A percentile compares a stretch with the other conserved stretches of the same genome.
Evolutionary conservation across 371 early-diverging fungal genomes (phyloP).

Genomic region (Mucor indicus): DNA sequence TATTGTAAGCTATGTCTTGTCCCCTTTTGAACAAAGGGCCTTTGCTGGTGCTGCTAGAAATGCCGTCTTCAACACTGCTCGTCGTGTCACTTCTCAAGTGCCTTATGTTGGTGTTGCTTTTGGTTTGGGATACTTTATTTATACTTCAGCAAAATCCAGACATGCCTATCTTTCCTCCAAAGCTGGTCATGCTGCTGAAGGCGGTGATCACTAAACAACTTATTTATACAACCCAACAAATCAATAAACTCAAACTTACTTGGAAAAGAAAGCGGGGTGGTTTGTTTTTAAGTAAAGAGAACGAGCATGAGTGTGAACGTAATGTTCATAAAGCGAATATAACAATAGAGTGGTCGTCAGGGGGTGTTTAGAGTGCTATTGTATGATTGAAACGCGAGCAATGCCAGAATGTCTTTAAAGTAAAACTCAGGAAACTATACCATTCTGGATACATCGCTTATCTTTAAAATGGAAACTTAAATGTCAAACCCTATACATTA

Average conservation of each 20-base stretch:
- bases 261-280: too few species aligned
- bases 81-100: constrained; percentile 68
- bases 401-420: too few species aligned
- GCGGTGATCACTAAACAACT: constrained; percentile 30
- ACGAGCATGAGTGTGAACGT: too few species aligned
- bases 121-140: constrained; percentile 61
- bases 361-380: too few species aligned
- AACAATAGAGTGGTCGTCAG: too few species aligned
- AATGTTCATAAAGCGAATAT: too few species aligned
- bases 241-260: background rate
- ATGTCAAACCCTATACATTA: too few species aligned
- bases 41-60: constrained; percentile 73
- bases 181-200: constrained; percentile 64
- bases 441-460: too few species aligned
- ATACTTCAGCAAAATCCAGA: constrained; percentile 58
- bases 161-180: constrained; percentile 70
- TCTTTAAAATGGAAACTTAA: too few species aligned
- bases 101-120: constrained; percentile 72
- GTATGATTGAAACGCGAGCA: too few species aligned
- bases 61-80: constrained; percentile 77
- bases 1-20: constrained; percentile 70
- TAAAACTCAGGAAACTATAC: too few species aligned
- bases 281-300: too few species aligned
- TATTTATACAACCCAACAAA: background rate
- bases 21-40: constrained; percentile 77